phyloP scores from a whole-genome alignment of 441 rosid species.

The Aquilaria agallochum region DNA sequence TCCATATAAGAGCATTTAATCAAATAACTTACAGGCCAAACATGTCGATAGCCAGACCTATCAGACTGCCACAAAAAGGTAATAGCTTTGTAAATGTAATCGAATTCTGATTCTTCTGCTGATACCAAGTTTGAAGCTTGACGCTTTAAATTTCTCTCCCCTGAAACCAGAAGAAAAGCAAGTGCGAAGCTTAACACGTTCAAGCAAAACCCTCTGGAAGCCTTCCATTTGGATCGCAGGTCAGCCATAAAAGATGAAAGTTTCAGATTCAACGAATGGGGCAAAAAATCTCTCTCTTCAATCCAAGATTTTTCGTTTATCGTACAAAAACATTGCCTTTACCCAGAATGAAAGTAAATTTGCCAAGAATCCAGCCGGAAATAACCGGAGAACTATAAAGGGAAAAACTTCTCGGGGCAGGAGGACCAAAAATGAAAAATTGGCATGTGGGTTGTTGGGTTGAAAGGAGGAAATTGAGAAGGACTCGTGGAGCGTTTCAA shows the following conservation, averaged over 20 bases:
- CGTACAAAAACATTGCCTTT: background rate
- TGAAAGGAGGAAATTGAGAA: too few relatives aligned
- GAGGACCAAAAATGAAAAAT: too few relatives aligned
- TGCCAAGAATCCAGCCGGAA: too few relatives aligned
- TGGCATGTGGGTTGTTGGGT: too few relatives aligned
- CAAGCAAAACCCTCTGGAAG: conserved; percentile 9
- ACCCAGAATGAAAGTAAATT: too few relatives aligned
- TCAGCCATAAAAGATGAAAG: background rate
- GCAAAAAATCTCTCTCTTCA: background rate
- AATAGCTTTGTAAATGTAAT: conserved; percentile 12
- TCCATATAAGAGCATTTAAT: too few relatives aligned
- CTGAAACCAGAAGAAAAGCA: conserved; percentile 14
- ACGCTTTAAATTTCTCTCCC: conserved; percentile 18
- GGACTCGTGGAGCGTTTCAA: too few relatives aligned
- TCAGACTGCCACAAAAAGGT: conserved; percentile 24
- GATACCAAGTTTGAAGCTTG: conserved; percentile 1
- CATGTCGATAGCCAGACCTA: conserved; percentile 29
- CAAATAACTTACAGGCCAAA: conserved; percentile 35
- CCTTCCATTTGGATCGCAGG: conserved; percentile 1
- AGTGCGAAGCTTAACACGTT: conserved; percentile 6
- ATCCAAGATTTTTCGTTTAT: background rate
- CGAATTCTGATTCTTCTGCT: conserved; percentile 3
- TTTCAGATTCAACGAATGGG: too few relatives aligned
- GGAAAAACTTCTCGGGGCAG: too few relatives aligned
- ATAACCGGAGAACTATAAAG: too few relatives aligned